phyloP scores from a whole-genome alignment of 805 yeast species.

The Scheffersomyces lignosus region DNA sequence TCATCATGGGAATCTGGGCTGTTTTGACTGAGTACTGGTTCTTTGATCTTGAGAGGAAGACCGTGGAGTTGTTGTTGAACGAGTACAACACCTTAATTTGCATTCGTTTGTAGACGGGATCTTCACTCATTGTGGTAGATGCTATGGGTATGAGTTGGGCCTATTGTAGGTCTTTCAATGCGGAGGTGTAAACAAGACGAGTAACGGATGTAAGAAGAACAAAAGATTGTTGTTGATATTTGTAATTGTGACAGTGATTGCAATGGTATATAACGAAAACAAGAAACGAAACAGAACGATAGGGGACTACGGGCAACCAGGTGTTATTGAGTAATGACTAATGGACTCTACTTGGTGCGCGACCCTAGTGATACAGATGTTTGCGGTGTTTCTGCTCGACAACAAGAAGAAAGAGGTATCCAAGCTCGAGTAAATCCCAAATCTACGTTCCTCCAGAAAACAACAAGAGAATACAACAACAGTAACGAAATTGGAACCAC shows the following conservation, averaged over 20 bases:
- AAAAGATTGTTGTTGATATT: slow-evolving; percentile 1
- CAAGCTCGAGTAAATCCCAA: too few relatives aligned
- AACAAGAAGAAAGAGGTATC: too few relatives aligned
- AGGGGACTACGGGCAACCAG: neutral
- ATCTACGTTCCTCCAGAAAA: too few relatives aligned
- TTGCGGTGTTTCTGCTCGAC: too few relatives aligned
- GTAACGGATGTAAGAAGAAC: slow-evolving; percentile 2
- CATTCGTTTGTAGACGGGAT: slow-evolving; percentile 34
- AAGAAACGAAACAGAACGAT: slow-evolving; percentile 3
- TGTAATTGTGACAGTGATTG: neutral
- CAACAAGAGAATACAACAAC: too few relatives aligned
- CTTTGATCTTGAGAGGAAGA: slow-evolving; percentile 41
- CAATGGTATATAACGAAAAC: slow-evolving; percentile 1
- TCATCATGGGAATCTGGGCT: slow-evolving; percentile 33
- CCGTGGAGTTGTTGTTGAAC: slow-evolving; percentile 43
- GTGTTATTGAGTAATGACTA: slow-evolving; percentile 2
- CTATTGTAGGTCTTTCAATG: neutral
- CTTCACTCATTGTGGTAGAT: slow-evolving; percentile 16
- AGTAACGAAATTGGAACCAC: too few relatives aligned
- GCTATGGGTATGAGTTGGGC: neutral
- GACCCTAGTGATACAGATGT: too few relatives aligned
- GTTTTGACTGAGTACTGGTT: slow-evolving; percentile 34
- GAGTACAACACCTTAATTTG: slow-evolving; percentile 47
- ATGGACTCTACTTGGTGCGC: too few relatives aligned
- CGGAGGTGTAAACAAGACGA: neutral